phyloP scores from a whole-genome alignment of 768 basidiomycete genomes.

The Panaeolus papilionaceus region DNA sequence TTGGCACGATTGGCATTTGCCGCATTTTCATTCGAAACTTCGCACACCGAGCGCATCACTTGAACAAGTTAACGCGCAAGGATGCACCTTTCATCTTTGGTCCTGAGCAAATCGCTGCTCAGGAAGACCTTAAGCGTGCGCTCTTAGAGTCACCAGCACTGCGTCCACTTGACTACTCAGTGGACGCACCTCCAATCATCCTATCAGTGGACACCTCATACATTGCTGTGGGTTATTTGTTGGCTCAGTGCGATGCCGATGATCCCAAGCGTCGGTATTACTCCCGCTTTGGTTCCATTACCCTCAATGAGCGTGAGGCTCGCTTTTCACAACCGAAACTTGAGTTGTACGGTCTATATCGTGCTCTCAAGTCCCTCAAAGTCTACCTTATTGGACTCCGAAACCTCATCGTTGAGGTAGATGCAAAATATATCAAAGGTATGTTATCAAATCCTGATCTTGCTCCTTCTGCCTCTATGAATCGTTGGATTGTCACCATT shows the following conservation, averaged over 20 bases:
- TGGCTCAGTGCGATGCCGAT: no score
- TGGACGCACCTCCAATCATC: no score
- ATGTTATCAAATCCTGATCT: constrained; percentile 32
- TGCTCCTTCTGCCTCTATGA: constrained; percentile 19
- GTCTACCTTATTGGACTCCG: background rate
- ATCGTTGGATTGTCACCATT: constrained; percentile 23
- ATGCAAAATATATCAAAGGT: constrained; percentile 40
- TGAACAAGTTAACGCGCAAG: constrained; percentile 28
- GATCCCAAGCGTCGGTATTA: background rate
- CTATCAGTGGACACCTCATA: no score
- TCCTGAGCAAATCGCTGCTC: constrained; percentile 24
- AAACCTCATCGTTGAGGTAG: constrained; percentile 30
- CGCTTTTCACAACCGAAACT: constrained; percentile 39
- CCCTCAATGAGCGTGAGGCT: constrained; percentile 23
- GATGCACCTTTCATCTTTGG: constrained; percentile 12
- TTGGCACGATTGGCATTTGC: no score
- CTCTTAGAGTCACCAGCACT: constrained; percentile 33
- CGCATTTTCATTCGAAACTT: constrained; percentile 22
- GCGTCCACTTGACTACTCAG: constrained; percentile 5
- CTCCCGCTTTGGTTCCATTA: constrained; percentile 19
- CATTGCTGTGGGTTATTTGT: no score
- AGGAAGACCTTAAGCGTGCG: constrained; percentile 30
- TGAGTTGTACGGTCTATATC: constrained; percentile 37
- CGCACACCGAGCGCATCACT: constrained; percentile 17
- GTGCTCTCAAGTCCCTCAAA: no score